Evolutionary conservation across 2,329 filamentous ascomycete genomes (phyloP).

Genomic region (Colletotrichum sp.): DNA sequence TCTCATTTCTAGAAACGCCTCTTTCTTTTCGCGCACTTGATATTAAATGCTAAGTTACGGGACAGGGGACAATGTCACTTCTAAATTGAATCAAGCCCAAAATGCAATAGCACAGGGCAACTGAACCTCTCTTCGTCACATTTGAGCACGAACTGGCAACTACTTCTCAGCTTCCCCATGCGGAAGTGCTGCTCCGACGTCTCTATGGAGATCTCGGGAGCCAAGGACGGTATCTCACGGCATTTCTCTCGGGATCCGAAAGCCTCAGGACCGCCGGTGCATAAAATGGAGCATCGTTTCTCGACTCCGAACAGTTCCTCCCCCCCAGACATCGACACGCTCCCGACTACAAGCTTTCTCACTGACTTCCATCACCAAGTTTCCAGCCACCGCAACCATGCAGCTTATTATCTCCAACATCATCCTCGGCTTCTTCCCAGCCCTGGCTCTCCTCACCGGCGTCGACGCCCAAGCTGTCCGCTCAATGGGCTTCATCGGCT

Average conservation of each 20-base stretch:
- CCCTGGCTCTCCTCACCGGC: background rate
- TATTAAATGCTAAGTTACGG: background rate
- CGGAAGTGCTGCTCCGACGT: background rate
- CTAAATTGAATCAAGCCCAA: background rate
- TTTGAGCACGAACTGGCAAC: fast-evolving
- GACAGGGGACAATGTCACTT: fast-evolving
- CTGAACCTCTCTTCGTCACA: fast-evolving
- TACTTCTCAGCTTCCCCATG: background rate
- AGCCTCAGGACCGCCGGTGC: fast-evolving
- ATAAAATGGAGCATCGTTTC: fast-evolving
- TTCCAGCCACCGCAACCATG: background rate
- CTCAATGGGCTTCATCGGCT: background rate
- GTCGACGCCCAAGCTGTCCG: background rate
- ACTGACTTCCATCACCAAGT: fast-evolving
- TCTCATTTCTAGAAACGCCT: background rate
- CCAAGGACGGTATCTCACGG: background rate
- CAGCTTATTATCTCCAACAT: background rate
- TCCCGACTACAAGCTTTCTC: fast-evolving
- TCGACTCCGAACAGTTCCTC: background rate
- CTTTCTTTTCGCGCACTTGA: background rate
- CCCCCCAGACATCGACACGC: background rate
- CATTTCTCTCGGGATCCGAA: background rate
- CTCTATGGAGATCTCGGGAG: background rate
- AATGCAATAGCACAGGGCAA: background rate
- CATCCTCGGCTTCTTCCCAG: background rate